Conservation (phyloP, 257 asterid species). For the Solanum tacnaense region DNA sequence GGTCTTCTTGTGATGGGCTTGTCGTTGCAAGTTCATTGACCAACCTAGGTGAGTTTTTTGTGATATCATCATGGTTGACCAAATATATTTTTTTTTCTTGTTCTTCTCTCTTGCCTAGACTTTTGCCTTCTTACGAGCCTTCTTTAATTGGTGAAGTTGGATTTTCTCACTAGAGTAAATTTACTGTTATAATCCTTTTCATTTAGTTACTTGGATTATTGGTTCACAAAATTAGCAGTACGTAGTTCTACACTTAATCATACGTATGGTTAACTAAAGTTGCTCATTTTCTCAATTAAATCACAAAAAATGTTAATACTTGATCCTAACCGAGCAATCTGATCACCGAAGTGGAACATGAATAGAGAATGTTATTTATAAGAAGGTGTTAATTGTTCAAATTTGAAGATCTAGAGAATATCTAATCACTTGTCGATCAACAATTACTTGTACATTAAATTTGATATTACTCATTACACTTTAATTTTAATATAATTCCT, state of each 20-base stretch:
- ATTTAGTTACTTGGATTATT: too few relatives aligned
- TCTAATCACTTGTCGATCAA: background rate
- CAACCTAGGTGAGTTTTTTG: background rate
- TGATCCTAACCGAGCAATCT: too few relatives aligned
- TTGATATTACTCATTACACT: background rate
- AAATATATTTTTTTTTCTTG: background rate
- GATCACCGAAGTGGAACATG: too few relatives aligned
- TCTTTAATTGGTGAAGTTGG: background rate
- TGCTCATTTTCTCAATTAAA: too few relatives aligned
- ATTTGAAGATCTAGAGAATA: background rate
- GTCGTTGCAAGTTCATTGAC: background rate
- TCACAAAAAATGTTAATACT: too few relatives aligned
- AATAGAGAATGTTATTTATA: too few relatives aligned
- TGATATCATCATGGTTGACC: background rate
- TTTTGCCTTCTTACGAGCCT: background rate
- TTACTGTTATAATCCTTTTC: too few relatives aligned
- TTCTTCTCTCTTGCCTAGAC: background rate
- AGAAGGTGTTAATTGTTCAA: background rate
- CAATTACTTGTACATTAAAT: background rate
- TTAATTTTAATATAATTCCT: background rate
- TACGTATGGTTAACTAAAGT: too few relatives aligned
- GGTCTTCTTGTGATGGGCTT: background rate
- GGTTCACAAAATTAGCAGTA: too few relatives aligned
- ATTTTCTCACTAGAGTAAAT: too few relatives aligned
- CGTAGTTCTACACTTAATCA: too few relatives aligned